Evolutionary conservation across 164 flowering plant species (phyloP), one percentile per base, ranked within the genome.

Genomic region (Dillenia turbinata): DNA sequence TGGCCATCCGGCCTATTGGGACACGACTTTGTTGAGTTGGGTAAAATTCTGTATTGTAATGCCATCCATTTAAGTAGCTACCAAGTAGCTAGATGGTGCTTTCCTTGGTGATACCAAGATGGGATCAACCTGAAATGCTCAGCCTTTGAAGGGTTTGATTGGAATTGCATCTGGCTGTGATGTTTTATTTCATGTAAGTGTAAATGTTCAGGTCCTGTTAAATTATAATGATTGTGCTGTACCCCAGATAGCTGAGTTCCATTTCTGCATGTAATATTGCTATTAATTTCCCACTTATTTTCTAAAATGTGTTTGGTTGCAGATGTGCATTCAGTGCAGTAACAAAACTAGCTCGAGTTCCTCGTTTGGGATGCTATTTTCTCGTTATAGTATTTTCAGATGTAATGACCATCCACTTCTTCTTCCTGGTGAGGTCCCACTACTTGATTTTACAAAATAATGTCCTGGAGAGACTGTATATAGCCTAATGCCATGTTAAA

Each of bases 341-440:
- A 66, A 85, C 96, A 65, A 89, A 86, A 73, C 71, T 90, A 44
- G 71, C 83, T 1, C 74, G 65, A 69, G 76, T 94, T 79, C 89
- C 97, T 53, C 82, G 90, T 10, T 14, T 83, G 70, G 97, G 97
- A 48, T 89, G 91, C 80, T 94, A 94, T 76, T 94, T 90, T 66
- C 84, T 94, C 22, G 97, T 94, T 10, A 89, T 94, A 60, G 64
- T 87, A 55, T 81, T 83, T 69, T 90, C 98, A 10, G 98, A 94
- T 70, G 91, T 90, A 40, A 94, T 94, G 98, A 90, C 98, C 60
- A 86, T 94, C 73, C 97, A 94, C 71, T 90, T 94, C 77, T 94
- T 94, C 86, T 94, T 90, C 88, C 81, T 90, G 96, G 98, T 90
- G 90, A 24, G 88, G 12, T 49, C 44, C 48, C 66, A 66, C 33